Conservation (phyloP, 805 yeast genomes). For the Wickerhamomyces chaumierensis region DNA sequence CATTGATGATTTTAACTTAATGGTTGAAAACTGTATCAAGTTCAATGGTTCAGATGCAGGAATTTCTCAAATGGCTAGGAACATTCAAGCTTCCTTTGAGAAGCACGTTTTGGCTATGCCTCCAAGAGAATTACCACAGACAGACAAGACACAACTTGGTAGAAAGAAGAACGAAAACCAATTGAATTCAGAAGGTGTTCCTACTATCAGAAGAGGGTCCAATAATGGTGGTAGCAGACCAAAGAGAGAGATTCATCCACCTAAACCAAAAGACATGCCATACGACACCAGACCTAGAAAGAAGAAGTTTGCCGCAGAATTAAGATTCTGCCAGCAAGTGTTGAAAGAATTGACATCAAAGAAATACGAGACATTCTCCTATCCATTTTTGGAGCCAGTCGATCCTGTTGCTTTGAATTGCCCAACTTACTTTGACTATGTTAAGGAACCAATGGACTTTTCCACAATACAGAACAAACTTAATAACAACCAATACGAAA, state of each 20-base stretch:
- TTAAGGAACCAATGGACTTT: conserved; percentile 92
- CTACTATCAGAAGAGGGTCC: conserved; percentile 64
- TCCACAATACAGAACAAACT: conserved; percentile 74
- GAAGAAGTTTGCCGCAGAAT: conserved; percentile 83
- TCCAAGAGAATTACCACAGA: conserved; percentile 32
- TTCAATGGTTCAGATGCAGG: conserved; percentile 81
- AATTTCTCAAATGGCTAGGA: conserved; percentile 86
- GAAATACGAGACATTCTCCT: conserved; percentile 74
- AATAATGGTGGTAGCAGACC: conserved; percentile 68
- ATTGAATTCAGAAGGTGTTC: conserved; percentile 35
- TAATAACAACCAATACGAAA: conserved; percentile 78
- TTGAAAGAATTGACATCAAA: conserved; percentile 74
- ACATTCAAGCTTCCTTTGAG: conserved; percentile 84
- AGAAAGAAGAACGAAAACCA: conserved; percentile 17
- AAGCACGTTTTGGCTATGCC: conserved; percentile 92
- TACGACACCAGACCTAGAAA: conserved; percentile 85
- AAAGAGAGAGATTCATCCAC: conserved; percentile 93
- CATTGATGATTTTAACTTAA: conserved; percentile 67
- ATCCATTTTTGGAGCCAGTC: conserved; percentile 88
- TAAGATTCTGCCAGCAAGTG: conserved; percentile 74
- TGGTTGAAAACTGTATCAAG: conserved; percentile 70
- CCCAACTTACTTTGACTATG: conserved; percentile 79
- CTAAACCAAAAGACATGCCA: conserved; percentile 86
- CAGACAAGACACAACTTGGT: conserved; percentile 2
- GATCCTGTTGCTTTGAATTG: conserved; percentile 91